A percentile compares a stretch with the other conserved stretches of the same genome.
Conservation (phyloP, 257 asterid species). For the Cinchona pubescens region DNA sequence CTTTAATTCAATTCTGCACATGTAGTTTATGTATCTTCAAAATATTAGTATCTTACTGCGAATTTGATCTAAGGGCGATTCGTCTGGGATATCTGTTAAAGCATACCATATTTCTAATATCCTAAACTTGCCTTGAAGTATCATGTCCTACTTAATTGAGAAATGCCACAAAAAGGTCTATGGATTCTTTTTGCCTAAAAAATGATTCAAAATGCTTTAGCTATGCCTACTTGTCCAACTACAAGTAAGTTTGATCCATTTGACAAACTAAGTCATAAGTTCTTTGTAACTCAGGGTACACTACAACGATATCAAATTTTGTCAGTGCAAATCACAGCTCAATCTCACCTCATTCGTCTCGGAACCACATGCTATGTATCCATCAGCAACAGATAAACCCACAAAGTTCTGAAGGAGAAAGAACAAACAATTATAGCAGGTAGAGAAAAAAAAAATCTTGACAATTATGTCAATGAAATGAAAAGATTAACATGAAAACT, state of each 20-base stretch:
- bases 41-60: neutral
- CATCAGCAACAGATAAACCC: slow-evolving; percentile 85
- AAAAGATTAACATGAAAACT: neutral
- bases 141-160: neutral
- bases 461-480: neutral
- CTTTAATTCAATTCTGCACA: neutral
- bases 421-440: slow-evolving; percentile 26
- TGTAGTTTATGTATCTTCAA: neutral
- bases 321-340: neutral
- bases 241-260: neutral
- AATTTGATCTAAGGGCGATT: neutral
- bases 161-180: neutral
- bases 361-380: slow-evolving; percentile 90
- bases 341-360: slow-evolving; percentile 84
- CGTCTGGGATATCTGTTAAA: neutral
- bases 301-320: neutral
- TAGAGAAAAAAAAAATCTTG: neutral
- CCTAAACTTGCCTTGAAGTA: neutral
- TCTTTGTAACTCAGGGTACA: neutral
- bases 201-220: neutral
- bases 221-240: neutral
- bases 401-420: slow-evolving; percentile 78
- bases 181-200: neutral
- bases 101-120: neutral
- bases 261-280: neutral